These are phyloP conservation scores for Aspergillus latus DNA, from an alignment of 2,329 filamentous ascomycete species.

Conservation along the genomic window DNA sequence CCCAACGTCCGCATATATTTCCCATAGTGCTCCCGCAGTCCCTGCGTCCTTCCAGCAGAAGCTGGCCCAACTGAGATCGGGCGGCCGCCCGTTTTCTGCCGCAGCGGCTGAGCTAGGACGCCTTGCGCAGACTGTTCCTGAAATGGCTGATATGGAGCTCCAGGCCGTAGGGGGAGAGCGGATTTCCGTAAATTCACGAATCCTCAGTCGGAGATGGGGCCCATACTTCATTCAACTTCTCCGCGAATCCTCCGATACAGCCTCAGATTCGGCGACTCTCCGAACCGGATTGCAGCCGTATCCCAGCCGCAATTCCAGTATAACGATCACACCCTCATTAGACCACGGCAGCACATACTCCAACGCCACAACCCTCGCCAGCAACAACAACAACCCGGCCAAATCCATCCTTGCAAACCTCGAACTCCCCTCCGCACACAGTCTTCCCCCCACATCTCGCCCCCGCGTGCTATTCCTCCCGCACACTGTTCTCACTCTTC, in stretches of 20 bases:
- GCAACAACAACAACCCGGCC: constrained; percentile 31
- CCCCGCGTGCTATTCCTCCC: constrained; percentile 89
- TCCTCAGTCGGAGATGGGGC: constrained; percentile 86
- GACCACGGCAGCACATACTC: constrained; percentile 44
- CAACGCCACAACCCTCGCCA: constrained; percentile 43
- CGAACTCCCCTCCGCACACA: constrained; percentile 55
- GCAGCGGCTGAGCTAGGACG: constrained; percentile 85
- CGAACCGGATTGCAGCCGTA: constrained; percentile 61
- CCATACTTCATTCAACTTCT: constrained; percentile 93
- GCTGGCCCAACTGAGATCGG: constrained; percentile 59
- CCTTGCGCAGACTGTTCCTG: constrained; percentile 73
- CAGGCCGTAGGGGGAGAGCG: constrained; percentile 86
- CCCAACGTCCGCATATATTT: constrained; percentile 80
- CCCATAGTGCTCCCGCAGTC: constrained; percentile 72
- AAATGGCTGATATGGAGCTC: constrained; percentile 95
- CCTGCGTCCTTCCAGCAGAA: constrained; percentile 54
- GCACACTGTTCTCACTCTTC: constrained; percentile 84
- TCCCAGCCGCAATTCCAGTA: constrained; percentile 71
- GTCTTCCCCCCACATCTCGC: constrained; percentile 60
- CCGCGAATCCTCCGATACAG: constrained; percentile 73
- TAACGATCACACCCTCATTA: constrained; percentile 73
- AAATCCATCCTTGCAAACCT: constrained; percentile 43
- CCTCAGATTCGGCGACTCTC: constrained; percentile 72
- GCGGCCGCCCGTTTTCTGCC: constrained; percentile 71
- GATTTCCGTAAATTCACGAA: constrained; percentile 87